These are phyloP conservation scores for Ogataea sp. DNA, from an alignment of 805 yeast genomes.

Conservation along the genomic window DNA sequence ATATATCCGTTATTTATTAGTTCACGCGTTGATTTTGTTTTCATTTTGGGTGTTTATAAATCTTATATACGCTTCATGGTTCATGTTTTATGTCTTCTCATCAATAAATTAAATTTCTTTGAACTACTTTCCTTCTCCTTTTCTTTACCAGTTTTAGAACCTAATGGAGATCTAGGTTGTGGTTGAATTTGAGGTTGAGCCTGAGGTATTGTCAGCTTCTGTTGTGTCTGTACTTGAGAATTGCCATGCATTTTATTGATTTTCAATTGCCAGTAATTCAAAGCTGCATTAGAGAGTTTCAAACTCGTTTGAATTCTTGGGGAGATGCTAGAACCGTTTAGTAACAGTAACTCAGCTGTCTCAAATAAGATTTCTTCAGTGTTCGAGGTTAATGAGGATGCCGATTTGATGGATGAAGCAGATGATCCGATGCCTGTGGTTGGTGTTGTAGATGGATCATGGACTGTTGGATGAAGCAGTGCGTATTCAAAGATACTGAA, in stretches of 20 bases:
- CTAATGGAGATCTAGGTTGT: not conserved
- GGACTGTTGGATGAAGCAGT: slow-evolving; percentile 32
- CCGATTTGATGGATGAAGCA: too few species aligned
- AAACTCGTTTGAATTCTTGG: slow-evolving; percentile 23
- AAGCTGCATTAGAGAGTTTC: slow-evolving; percentile 38
- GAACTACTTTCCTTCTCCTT: too few species aligned
- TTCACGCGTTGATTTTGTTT: too few species aligned
- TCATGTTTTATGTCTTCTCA: slow-evolving; percentile 10
- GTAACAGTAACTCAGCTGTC: slow-evolving; percentile 45
- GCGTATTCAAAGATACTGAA: slow-evolving; percentile 42
- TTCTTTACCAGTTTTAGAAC: too few species aligned
- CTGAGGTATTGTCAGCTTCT: not conserved
- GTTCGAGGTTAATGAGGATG: too few species aligned
- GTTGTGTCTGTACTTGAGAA: not conserved
- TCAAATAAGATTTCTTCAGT: too few species aligned
- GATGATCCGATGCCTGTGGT: slow-evolving; percentile 11
- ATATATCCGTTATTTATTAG: not conserved
- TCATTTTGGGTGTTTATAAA: too few species aligned
- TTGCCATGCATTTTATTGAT: slow-evolving; percentile 23
- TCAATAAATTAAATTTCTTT: slow-evolving; percentile 15
- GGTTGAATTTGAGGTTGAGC: not conserved
- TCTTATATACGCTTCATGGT: not conserved
- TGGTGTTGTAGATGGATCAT: too few species aligned
- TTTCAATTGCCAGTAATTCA: slow-evolving; percentile 43
- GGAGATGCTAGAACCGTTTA: slow-evolving; percentile 49